Evolutionary conservation across 495 filamentous ascomycete genomes (phyloP), one percentile per base, ranked within the genome.

Genomic region (Lophiostoma macrostomum): DNA sequence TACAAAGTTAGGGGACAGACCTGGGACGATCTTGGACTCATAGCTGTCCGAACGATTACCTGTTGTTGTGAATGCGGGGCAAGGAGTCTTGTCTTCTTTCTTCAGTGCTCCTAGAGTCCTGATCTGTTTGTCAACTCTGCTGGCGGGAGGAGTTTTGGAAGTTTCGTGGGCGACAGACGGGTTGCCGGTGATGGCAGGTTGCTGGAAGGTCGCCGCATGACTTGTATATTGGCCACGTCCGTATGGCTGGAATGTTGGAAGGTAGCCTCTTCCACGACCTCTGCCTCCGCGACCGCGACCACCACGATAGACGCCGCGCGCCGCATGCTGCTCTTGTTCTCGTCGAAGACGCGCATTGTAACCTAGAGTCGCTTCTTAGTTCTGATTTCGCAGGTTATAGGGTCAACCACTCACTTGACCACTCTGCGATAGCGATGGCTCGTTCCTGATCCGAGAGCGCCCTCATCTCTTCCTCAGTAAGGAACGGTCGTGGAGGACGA

Each of bases 51-150:
- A 34, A 19, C 25, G 19, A 16, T 42, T 48, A 55, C 51, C 51
- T 55, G 51, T 55, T 16, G 51, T 25, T n/a, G 51, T 47, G 43
- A 55, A 55, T 14, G 42, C 31, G 4, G 22, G 40, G 27, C 51
- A 55, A 4, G 25, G 41, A 8, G 10, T 37, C 2, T 10, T 28
- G n/a, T 24, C 31, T 25, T 41, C 19, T 16, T 36, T 13, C 19
- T 7, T 12, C 18, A 20, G 11, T 37, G 27, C 29, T 49, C 6
- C 23, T 24, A n/a, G 19, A 32, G 19, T 32, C 25, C 2, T n/a
- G 14, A 12, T 42, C 13, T 37, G 12, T 11, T 20, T 23, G 30
- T 50, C 32, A 16, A 20, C 14, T 16, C 12, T 11, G 10, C 8
- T 49, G 13, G 5, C 31, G 14, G 18, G n/a, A 14, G 14, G 10